These are phyloP conservation scores for Podaxis sp. DNA, from an alignment of 768 basidiomycete genomes.

Conservation along the genomic window DNA sequence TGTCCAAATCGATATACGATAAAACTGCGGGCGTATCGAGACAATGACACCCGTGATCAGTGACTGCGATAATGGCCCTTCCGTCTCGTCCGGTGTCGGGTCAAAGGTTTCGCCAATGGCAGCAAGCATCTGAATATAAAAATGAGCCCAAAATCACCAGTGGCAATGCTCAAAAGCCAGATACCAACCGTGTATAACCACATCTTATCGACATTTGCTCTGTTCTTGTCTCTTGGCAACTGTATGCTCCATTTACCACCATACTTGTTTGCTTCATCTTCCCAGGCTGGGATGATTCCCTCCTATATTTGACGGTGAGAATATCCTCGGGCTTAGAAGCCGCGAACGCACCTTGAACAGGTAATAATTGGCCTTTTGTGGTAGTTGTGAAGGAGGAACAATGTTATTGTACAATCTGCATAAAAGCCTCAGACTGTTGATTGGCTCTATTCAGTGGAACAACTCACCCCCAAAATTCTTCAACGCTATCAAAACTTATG, in stretches of 20 bases:
- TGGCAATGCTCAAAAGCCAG: background rate
- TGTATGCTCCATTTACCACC: slow-evolving; percentile 99
- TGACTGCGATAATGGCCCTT: slow-evolving; percentile 47
- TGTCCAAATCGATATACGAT: slow-evolving; percentile 98
- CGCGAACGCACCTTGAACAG: slow-evolving; percentile 85
- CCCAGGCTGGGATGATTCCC: slow-evolving; percentile 96
- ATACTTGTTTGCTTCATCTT: slow-evolving; percentile 93
- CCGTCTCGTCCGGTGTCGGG: slow-evolving; percentile 63
- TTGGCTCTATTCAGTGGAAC: slow-evolving; percentile 12
- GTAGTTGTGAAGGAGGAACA: slow-evolving; percentile 89
- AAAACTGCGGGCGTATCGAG: slow-evolving; percentile 92
- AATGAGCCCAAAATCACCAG: slow-evolving; percentile 11
- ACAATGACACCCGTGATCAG: slow-evolving; percentile 94
- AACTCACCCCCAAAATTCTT: slow-evolving; percentile 98
- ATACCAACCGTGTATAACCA: slow-evolving; percentile 91
- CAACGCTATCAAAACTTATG: slow-evolving; percentile 93
- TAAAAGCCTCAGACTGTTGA: slow-evolving; percentile 22
- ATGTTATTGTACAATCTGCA: slow-evolving; percentile 93
- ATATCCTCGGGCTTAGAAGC: background rate
- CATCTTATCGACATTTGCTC: slow-evolving; percentile 83
- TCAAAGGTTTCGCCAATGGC: slow-evolving; percentile 99
- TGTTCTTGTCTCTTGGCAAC: slow-evolving; percentile 93
- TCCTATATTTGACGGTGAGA: slow-evolving; percentile 49
- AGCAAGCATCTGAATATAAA: slow-evolving; percentile 82
- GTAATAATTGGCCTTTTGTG: slow-evolving; percentile 98